Evolutionary conservation across 2,329 filamentous ascomycete genomes (phyloP).

Genomic region (Diaporthe batatas): DNA sequence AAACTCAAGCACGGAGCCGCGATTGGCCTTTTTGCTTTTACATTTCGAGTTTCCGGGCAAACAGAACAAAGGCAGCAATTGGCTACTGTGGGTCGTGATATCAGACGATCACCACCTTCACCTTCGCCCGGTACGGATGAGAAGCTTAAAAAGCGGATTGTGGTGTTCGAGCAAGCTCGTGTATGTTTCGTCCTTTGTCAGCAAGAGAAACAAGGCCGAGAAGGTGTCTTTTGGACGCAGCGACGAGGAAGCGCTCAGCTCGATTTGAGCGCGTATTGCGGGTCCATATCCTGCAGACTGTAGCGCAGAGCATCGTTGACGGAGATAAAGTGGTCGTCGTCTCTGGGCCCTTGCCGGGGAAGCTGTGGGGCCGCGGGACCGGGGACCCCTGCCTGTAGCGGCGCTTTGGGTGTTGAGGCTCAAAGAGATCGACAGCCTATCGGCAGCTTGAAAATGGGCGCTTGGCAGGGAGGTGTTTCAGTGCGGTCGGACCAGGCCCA

Average conservation of each 20-base stretch:
- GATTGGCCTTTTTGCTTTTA: constrained; percentile 15
- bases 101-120: constrained; percentile 27
- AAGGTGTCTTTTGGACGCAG: background rate
- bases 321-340: constrained; percentile 11
- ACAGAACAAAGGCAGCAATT: constrained; percentile 4
- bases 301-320: constrained; percentile 3
- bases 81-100: background rate
- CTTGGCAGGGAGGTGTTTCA: constrained; percentile 41
- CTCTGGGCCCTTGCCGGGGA: background rate
- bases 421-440: constrained; percentile 30
- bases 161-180: background rate
- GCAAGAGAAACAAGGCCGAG: constrained; percentile 10
- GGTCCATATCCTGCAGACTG: constrained; percentile 19
- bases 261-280: constrained; percentile 9
- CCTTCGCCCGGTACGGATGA: background rate
- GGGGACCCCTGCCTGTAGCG: constrained; percentile 14
- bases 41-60: background rate
- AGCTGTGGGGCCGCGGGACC: constrained; percentile 8
- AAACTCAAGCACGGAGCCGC: background rate
- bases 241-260: constrained; percentile 12
- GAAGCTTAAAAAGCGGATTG: constrained; percentile 24
- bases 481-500: constrained; percentile 28
- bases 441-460: constrained; percentile 12
- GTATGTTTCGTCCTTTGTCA: constrained; percentile 29
- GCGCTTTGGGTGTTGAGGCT: constrained; percentile 37